Evolutionary conservation across 306 rosid species (phyloP).

Genomic region (Erythrophleum fordii): DNA sequence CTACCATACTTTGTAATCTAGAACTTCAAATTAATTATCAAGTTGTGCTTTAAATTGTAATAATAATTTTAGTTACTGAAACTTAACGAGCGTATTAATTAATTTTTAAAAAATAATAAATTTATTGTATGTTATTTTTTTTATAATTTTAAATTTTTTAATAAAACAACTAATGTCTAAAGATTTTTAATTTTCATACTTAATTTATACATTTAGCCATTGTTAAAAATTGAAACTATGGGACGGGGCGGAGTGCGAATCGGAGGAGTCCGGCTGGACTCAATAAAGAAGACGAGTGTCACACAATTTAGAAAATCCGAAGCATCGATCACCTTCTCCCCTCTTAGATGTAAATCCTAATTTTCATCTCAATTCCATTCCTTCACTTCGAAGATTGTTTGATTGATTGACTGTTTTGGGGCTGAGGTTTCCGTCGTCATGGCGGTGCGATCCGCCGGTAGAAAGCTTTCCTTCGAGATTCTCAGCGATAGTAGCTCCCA

Average conservation of each 20-base stretch:
- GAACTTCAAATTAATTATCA: too few species aligned
- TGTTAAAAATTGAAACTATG: too few species aligned
- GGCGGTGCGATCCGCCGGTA: constrained; percentile 65
- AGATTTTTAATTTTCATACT: too few species aligned
- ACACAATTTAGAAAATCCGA: not conserved
- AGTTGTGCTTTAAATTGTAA: too few species aligned
- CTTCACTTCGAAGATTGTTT: not conserved
- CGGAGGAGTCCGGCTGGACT: constrained; percentile 31
- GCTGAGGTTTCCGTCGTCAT: constrained; percentile 39
- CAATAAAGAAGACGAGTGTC: constrained; percentile 14
- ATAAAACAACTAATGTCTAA: too few species aligned
- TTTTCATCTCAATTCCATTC: constrained; percentile 5
- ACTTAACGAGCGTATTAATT: too few species aligned
- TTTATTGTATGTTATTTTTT: too few species aligned
- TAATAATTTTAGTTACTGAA: too few species aligned
- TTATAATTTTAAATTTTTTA: too few species aligned
- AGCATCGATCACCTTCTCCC: constrained; percentile 14
- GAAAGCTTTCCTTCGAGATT: constrained; percentile 75
- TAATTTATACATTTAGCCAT: too few species aligned
- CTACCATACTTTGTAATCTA: too few species aligned
- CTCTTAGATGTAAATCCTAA: not conserved
- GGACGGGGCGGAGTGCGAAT: constrained; percentile 42
- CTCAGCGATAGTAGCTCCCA: constrained; percentile 47
- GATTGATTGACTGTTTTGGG: not conserved
- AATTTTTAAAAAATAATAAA: too few species aligned